phyloP scores from a whole-genome alignment of 805 yeast genomes.

The Yamadazyma olivae region DNA sequence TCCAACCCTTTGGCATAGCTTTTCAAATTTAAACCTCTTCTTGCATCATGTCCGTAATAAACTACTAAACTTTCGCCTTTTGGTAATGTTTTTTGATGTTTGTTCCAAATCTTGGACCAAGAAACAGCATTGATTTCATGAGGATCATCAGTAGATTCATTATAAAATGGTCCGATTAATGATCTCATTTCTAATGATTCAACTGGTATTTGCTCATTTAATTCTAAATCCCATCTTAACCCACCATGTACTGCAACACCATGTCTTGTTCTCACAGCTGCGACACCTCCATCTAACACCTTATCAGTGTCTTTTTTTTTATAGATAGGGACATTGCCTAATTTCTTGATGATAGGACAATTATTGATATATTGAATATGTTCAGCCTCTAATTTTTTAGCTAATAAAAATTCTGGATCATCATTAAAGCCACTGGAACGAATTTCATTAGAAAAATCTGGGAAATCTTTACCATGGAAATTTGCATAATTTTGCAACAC shows the following conservation, averaged over 20 bases:
- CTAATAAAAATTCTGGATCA: constrained; percentile 43
- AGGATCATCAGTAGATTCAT: constrained; percentile 51
- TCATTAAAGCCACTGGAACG: constrained; percentile 19
- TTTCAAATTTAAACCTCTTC: constrained; percentile 63
- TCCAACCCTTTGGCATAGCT: constrained; percentile 79
- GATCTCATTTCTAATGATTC: constrained; percentile 70
- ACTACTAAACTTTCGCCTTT: constrained; percentile 38
- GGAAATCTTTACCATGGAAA: constrained; percentile 47
- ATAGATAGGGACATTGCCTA: constrained; percentile 59
- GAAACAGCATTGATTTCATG: constrained; percentile 32
- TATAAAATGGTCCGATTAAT: constrained; percentile 62
- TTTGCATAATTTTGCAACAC: constrained; percentile 63
- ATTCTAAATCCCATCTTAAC: constrained; percentile 58
- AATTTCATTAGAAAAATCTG: constrained; percentile 21
- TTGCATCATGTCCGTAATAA: constrained; percentile 88
- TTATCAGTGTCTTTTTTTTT: constrained; percentile 19
- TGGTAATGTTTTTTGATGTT: constrained; percentile 35
- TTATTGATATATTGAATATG: constrained; percentile 59
- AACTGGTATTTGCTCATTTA: constrained; percentile 57
- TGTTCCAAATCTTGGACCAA: constrained; percentile 60
- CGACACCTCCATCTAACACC: constrained; percentile 20
- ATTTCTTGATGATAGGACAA: constrained; percentile 60
- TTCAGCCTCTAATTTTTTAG: constrained; percentile 51
- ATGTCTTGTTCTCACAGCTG: constrained; percentile 7
- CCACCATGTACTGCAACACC: constrained; percentile 84